phyloP scores from a whole-genome alignment of 345 rosid genomes.

The Durio zibethinus region DNA sequence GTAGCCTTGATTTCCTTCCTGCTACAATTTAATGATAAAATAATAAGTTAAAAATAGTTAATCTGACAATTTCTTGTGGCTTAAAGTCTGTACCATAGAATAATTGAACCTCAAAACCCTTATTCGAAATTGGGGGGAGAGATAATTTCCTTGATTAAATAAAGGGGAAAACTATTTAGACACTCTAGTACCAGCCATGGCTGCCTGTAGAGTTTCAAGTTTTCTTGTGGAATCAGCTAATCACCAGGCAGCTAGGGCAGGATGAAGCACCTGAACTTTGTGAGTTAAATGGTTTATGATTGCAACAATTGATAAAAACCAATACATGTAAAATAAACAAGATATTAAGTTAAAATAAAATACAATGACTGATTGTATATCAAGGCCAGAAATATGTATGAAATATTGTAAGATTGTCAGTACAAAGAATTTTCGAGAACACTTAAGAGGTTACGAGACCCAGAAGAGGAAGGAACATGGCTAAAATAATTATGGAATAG shows the following conservation, averaged over 20 bases:
- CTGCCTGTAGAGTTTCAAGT: too few relatives aligned
- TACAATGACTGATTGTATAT: background rate
- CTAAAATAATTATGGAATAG: conserved; percentile 14
- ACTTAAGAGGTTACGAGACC: background rate
- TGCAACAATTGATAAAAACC: too few relatives aligned
- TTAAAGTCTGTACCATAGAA: background rate
- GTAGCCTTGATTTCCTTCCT: background rate
- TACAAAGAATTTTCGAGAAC: background rate
- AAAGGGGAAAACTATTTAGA: too few relatives aligned
- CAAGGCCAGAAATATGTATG: conserved; percentile 7
- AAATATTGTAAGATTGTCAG: conserved; percentile 7
- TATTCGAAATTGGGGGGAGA: too few relatives aligned
- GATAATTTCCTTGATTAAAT: background rate
- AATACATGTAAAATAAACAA: background rate
- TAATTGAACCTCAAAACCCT: background rate
- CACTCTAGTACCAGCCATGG: background rate
- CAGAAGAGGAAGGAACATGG: conserved; percentile 4
- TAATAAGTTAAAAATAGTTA: background rate
- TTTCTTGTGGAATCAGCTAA: too few relatives aligned
- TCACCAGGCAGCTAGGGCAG: too few relatives aligned
- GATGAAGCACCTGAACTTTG: too few relatives aligned
- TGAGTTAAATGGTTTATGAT: too few relatives aligned
- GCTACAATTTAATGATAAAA: background rate
- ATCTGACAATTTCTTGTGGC: background rate
- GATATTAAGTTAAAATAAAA: conserved; percentile 8